Percentiles rank a stretch among this genome's conserved stretches.
Conservation (phyloP, 345 rosid species). For the Brassica rapa region DNA sequence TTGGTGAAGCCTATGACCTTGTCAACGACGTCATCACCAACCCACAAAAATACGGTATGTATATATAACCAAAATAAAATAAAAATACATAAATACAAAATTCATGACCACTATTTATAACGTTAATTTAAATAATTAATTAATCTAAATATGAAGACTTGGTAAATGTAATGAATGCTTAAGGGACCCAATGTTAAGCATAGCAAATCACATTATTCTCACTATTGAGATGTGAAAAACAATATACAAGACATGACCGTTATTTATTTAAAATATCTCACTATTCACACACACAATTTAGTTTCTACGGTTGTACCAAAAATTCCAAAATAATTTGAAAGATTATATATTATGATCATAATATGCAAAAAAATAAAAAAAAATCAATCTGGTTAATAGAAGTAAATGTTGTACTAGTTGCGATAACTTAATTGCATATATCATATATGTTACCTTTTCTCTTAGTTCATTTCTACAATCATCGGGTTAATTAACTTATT, state of each 20-base stretch:
- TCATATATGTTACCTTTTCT: background rate
- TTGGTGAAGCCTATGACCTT: constrained; percentile 88
- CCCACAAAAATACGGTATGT: constrained; percentile 66
- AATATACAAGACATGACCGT: background rate
- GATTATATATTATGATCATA: background rate
- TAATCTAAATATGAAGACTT: background rate
- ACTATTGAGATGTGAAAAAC: background rate
- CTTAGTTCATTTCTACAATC: background rate
- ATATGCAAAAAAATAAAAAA: background rate
- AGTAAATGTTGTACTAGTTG: background rate
- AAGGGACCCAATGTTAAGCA: background rate
- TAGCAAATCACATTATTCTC: background rate
- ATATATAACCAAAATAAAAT: background rate
- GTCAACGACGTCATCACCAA: constrained; percentile 67
- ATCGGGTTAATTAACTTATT: background rate
- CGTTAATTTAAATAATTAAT: too few species aligned
- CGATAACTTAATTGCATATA: background rate
- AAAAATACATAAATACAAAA: too few species aligned
- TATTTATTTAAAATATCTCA: background rate
- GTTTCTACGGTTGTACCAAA: background rate
- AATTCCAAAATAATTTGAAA: background rate
- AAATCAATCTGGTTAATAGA: background rate
- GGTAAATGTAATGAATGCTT: background rate
- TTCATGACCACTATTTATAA: background rate
- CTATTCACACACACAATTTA: background rate